Evolutionary conservation across 257 asterid genomes (phyloP).

Genomic region (Thymus quinquecostatus): DNA sequence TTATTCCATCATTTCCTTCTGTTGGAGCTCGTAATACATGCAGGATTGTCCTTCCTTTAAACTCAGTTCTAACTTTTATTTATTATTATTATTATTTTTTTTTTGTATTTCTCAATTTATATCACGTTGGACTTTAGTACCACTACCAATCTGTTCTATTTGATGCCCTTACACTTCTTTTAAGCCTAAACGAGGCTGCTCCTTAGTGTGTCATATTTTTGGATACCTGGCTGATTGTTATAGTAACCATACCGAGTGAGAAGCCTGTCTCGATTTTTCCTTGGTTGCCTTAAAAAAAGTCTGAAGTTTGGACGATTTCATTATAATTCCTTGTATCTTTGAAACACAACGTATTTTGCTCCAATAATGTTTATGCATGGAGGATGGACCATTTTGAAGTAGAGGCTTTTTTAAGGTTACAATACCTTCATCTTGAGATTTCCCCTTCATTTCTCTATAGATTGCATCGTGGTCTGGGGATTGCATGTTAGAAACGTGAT

Average conservation of each 20-base stretch:
- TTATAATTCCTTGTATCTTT: conserved; percentile 1
- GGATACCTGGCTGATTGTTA: neutral
- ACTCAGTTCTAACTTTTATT: neutral
- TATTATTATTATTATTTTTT: too few relatives aligned
- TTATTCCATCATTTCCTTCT: neutral
- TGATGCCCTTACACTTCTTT: neutral
- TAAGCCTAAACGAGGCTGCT: neutral
- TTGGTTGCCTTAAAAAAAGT: neutral
- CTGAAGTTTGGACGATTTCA: neutral
- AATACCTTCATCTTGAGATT: conserved; percentile 46
- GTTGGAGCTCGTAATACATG: neutral
- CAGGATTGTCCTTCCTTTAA: neutral
- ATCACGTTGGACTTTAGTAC: neutral
- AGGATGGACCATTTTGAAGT: conserved; percentile 30
- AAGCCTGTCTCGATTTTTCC: conserved; percentile 7
- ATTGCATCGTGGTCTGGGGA: conserved; percentile 43
- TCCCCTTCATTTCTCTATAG: conserved; percentile 41
- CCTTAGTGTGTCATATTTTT: neutral
- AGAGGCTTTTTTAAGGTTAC: conserved; percentile 36
- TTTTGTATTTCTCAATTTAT: neutral
- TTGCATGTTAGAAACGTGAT: conserved; percentile 52
- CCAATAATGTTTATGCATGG: conserved; percentile 13
- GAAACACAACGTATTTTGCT: neutral
- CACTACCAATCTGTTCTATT: neutral
- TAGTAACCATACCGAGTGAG: neutral